phyloP scores from a whole-genome alignment of 2,329 filamentous ascomycete species.

The Verruconis gallopava region DNA sequence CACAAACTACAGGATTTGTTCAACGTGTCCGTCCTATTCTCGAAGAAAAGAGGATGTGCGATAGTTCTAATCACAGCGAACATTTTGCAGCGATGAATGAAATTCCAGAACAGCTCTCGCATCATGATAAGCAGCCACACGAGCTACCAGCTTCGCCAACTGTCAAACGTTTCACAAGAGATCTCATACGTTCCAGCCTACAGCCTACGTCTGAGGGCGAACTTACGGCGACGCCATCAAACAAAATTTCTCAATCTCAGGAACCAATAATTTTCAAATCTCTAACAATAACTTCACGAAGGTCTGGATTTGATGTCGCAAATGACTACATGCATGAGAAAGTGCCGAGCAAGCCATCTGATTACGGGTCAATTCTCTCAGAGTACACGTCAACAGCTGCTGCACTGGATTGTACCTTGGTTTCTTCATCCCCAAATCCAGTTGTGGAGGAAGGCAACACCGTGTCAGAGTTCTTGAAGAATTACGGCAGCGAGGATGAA shows the following conservation, averaged over 20 bases:
- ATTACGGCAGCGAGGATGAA: too few species aligned
- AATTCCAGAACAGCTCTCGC: too few species aligned
- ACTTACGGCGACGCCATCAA: background rate
- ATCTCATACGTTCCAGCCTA: constrained; percentile 5
- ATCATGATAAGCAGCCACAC: constrained; percentile 4
- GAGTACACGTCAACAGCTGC: constrained; percentile 14
- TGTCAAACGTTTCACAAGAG: constrained; percentile 8
- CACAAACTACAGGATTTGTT: constrained; percentile 25
- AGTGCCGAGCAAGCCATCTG: background rate
- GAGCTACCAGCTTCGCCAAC: constrained; percentile 10
- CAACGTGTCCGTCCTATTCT: constrained; percentile 30
- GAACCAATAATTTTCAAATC: background rate
- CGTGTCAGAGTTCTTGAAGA: background rate
- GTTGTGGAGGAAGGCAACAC: background rate
- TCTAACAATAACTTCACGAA: background rate
- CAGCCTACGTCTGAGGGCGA: background rate
- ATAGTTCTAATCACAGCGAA: too few species aligned
- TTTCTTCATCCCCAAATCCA: constrained; percentile 14
- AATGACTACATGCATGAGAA: too few species aligned
- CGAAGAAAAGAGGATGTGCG: constrained; percentile 23
- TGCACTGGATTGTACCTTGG: constrained; percentile 21
- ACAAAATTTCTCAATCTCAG: too few species aligned
- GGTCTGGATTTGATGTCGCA: too few species aligned
- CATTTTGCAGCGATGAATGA: too few species aligned
- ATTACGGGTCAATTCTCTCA: background rate